Percentiles rank a stretch among this genome's conserved stretches.
Conservation (phyloP, 352 stramenopile species). For the Pythium guiyangense region DNA sequence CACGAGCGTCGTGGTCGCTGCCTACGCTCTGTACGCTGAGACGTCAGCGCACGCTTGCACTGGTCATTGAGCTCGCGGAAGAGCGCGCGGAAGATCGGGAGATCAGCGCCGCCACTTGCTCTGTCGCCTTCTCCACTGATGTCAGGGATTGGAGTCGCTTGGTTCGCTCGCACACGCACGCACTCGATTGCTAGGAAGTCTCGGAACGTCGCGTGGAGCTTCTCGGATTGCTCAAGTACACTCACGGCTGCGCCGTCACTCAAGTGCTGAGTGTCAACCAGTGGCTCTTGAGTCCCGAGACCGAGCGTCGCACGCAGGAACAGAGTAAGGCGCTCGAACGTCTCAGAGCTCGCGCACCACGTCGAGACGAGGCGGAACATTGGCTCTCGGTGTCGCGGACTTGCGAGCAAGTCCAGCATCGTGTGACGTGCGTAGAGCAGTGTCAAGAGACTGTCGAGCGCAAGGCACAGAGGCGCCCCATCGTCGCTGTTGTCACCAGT, state of each 20-base stretch:
- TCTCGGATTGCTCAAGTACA: not conserved
- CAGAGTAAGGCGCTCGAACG: conserved; percentile 11
- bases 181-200: conserved; percentile 3
- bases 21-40: not conserved
- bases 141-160: not conserved
- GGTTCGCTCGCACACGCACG: not conserved
- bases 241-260: too few species aligned
- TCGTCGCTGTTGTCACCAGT: conserved; percentile 7
- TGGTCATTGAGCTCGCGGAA: conserved; percentile 20
- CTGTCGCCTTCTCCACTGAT: not conserved
- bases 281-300: conserved; percentile 20
- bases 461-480: conserved; percentile 24
- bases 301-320: conserved; percentile 23
- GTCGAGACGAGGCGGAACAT: conserved; percentile 17
- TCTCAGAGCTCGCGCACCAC: conserved; percentile 16
- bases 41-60: not conserved
- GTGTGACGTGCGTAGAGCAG: conserved; percentile 26
- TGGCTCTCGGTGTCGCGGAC: not conserved
- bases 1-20: not conserved
- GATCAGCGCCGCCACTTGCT: too few species aligned
- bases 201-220: conserved; percentile 2
- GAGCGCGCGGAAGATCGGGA: conserved; percentile 22
- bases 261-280: not conserved
- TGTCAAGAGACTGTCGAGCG: conserved; percentile 22
- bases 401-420: conserved; percentile 22